Evolutionary conservation across 2,329 filamentous ascomycete species (phyloP), one percentile per base, ranked within the genome.

Genomic region (Ophiostoma perfectum): DNA sequence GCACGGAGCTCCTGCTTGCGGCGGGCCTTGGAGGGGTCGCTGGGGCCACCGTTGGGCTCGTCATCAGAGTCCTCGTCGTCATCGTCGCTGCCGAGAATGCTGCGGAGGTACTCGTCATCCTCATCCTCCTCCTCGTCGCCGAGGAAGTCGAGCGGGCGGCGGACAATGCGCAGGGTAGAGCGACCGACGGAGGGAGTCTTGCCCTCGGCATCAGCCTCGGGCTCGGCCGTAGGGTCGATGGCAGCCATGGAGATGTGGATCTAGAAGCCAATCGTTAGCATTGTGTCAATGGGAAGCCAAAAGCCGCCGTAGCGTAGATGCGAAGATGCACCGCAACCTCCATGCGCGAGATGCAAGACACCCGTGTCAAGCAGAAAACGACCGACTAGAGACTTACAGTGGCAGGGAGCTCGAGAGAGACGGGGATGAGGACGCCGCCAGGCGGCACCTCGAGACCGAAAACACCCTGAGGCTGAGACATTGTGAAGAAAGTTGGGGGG

Each of bases 201-300:
- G 74, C 83, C 84, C 66, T 85, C 84, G 69, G 84, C 83, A 73
- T 89, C 88, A 70, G 83, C 83, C 78, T 92, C 85, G 47, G 88
- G 85, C 74, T 87, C 84, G 75, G 91, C 91, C 75, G 87, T 92
- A 69, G 95, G 95, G 78, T 99, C 94, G 78, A 99, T 90, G 73
- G 95, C 95, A 75, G 96, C 95, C 95, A 99, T 99, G 76, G 93
- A 98, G 77, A 99, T 92, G 78, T 92, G 92, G 82, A 97, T 96
- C 93, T 97, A 75, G 8, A 9, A 2, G 2, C 27, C 27, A 27
- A 27, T 27, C 27, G 68, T 68, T 39, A 70, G 68, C 45, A 49
- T 55, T 14, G 12, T 14, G 12, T 65, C 18, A 8, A 18, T 65
- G 41, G 41, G 39, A 64, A 36, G 6, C 44, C 49, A 38, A 39